Conservation (phyloP, 805 yeast genomes). For the Pichia heedii region DNA sequence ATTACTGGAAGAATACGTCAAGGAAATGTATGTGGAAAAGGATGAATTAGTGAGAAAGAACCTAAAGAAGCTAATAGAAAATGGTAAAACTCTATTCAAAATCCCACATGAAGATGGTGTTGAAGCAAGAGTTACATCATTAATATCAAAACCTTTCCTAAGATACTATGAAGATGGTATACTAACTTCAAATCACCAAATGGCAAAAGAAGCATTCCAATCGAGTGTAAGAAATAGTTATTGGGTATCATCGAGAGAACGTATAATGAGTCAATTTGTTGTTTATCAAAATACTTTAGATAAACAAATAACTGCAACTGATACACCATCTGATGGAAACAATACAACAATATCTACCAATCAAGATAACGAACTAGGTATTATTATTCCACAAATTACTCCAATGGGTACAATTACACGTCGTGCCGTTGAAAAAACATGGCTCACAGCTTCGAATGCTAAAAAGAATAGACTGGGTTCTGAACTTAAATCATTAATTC, state of each 20-base stretch:
- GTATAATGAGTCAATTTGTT: conserved; percentile 80
- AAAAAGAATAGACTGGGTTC: conserved; percentile 82
- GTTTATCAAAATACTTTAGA: conserved; percentile 33
- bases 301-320: background rate
- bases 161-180: conserved; percentile 65
- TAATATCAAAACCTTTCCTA: conserved; percentile 70
- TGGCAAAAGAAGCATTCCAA: conserved; percentile 71
- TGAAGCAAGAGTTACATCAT: conserved; percentile 55
- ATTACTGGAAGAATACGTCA: background rate
- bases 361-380: conserved; percentile 35
- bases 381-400: conserved; percentile 75
- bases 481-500: conserved; percentile 77
- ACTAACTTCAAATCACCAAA: conserved; percentile 57
- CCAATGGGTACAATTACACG: conserved; percentile 97
- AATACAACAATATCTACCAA: conserved; percentile 8
- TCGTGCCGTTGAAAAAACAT: conserved; percentile 92
- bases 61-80: conserved; percentile 1
- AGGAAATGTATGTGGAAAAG: background rate
- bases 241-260: conserved; percentile 85
- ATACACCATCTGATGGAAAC: background rate
- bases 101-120: conserved; percentile 89
- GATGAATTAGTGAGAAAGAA: conserved; percentile 14
- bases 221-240: conserved; percentile 76
- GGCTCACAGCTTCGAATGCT: conserved; percentile 97
- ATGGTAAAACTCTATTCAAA: conserved; percentile 37